phyloP scores from a whole-genome alignment of 2,329 filamentous ascomycete genomes.

The Ophiosphaerella herpotricha region DNA sequence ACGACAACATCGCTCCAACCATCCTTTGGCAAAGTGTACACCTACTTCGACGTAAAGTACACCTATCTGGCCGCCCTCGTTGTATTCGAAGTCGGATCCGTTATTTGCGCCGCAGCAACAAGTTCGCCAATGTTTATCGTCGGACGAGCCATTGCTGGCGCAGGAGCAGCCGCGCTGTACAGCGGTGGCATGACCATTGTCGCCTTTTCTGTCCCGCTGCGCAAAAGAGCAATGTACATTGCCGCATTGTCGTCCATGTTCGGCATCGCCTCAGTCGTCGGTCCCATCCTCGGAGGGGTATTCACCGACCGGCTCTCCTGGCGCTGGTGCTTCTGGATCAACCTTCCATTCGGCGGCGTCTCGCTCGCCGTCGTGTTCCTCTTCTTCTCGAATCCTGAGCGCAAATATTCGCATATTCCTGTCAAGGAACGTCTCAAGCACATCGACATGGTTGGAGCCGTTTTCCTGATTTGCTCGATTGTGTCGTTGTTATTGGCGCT shows the following conservation, averaged over 20 bases:
- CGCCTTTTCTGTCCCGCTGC: conserved; percentile 48
- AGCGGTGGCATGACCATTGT: conserved; percentile 59
- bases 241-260: conserved; percentile 46
- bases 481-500: conserved; percentile 41
- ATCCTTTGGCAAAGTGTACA: conserved; percentile 62
- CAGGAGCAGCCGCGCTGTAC: conserved; percentile 57
- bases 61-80: conserved; percentile 57
- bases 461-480: conserved; percentile 41
- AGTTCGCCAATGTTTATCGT: conserved; percentile 60
- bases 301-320: conserved; percentile 48
- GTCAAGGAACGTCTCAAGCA: conserved; percentile 44
- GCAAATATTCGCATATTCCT: conserved; percentile 30
- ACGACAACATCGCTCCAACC: conserved; percentile 51
- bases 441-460: conserved; percentile 40
- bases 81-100: conserved; percentile 56
- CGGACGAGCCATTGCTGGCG: conserved; percentile 59
- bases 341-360: conserved; percentile 50
- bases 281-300: conserved; percentile 50
- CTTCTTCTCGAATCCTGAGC: conserved; percentile 31
- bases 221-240: conserved; percentile 50
- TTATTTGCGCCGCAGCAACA: conserved; percentile 57
- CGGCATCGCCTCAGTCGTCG: conserved; percentile 47
- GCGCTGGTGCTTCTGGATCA: conserved; percentile 51
- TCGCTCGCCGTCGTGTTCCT: conserved; percentile 33
- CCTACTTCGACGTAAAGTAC: conserved; percentile 60